A percentile compares a stretch with the other conserved stretches of the same genome.
phyloP scores from a whole-genome alignment of 768 basidiomycete genomes.

The Amanita inopinata region DNA sequence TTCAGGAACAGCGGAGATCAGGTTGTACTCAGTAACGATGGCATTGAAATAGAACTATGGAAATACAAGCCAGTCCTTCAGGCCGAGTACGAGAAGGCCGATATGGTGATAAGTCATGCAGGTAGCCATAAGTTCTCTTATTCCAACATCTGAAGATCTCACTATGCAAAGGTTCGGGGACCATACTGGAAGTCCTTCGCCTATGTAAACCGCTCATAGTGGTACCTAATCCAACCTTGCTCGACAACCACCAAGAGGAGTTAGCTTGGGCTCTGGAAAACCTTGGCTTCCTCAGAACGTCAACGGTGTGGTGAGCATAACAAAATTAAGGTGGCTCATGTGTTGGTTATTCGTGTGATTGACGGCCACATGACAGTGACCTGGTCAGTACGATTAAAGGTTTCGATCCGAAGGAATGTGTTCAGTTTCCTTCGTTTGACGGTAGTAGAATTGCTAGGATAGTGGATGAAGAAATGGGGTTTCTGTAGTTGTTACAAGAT shows the following conservation, averaged over 20 bases:
- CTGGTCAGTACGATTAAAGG: constrained; percentile 44
- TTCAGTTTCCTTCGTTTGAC: constrained; percentile 62
- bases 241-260: constrained; percentile 92
- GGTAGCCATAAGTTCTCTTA: constrained; percentile 47
- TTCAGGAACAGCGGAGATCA: background rate
- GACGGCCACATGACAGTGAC: constrained; percentile 25
- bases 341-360: background rate
- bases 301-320: constrained; percentile 47
- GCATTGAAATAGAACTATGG: constrained; percentile 54
- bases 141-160: constrained; percentile 2
- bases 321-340: background rate
- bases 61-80: constrained; percentile 67
- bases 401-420: constrained; percentile 34
- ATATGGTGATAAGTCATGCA: constrained; percentile 88
- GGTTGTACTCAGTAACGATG: constrained; percentile 17
- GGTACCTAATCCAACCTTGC: constrained; percentile 79
- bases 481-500: constrained; percentile 29
- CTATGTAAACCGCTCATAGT: constrained; percentile 71
- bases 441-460: constrained; percentile 54
- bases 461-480: constrained; percentile 77
- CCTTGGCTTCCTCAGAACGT: constrained; percentile 47
- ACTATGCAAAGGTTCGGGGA: constrained; percentile 76
- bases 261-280: constrained; percentile 60
- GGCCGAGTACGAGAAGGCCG: constrained; percentile 51
- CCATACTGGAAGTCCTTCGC: constrained; percentile 82